These are phyloP conservation scores for Cladosporium velox DNA, from an alignment of 2,329 filamentous ascomycete genomes.

Conservation along the genomic window DNA sequence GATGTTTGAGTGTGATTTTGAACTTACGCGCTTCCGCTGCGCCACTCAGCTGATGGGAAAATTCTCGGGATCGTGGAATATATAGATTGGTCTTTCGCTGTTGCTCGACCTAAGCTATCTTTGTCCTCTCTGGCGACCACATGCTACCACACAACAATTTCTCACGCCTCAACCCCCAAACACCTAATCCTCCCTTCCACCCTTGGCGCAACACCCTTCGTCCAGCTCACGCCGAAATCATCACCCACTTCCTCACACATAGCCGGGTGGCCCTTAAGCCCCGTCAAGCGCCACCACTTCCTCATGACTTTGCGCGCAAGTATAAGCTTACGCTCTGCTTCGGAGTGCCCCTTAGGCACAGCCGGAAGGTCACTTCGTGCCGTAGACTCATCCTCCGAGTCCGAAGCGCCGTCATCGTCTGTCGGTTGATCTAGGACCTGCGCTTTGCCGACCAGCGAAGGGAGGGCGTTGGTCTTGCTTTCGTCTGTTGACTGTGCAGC, in stretches of 20 bases:
- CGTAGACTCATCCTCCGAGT: conserved; percentile 43
- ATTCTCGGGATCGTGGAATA: background rate
- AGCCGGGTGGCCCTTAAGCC: conserved; percentile 55
- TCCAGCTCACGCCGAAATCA: conserved; percentile 70
- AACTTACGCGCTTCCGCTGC: conserved; percentile 8
- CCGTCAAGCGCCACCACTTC: conserved; percentile 72
- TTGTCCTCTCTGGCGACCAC: background rate
- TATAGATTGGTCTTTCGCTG: background rate
- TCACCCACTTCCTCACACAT: conserved; percentile 59
- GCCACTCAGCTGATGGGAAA: background rate
- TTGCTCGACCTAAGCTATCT: background rate
- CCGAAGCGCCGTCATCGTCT: conserved; percentile 25
- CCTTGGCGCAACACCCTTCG: conserved; percentile 73
- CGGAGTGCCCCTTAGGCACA: conserved; percentile 45
- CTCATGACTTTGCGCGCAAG: conserved; percentile 68
- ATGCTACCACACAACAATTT: background rate
- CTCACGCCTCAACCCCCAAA: conserved; percentile 11
- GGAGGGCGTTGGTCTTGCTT: background rate
- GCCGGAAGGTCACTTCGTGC: conserved; percentile 42
- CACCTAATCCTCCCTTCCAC: conserved; percentile 71
- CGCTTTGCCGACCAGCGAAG: conserved; percentile 28
- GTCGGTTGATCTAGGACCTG: conserved; percentile 6
- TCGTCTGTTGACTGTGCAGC: background rate
- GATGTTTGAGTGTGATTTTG: background rate
- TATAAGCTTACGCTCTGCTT: conserved; percentile 55